Evolutionary conservation across 2,329 filamentous ascomycete species (phyloP), one percentile per base, ranked within the genome.

Genomic region (Botrytis porri): DNA sequence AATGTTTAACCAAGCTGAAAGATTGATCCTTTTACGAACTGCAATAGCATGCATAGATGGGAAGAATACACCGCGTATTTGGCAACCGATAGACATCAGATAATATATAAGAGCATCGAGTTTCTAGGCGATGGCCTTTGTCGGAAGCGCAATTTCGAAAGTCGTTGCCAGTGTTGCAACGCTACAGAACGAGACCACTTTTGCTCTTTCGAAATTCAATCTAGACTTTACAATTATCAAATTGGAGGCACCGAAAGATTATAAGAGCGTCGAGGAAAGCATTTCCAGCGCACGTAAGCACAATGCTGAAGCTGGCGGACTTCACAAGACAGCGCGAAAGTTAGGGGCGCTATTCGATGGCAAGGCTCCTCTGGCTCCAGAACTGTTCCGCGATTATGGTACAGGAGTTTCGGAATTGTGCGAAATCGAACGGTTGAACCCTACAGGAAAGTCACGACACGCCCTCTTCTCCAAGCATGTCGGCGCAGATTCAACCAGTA

Each of bases 151-250:
- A 0, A 48, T 57, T 32, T 57, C 54, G 0, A 57, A 8, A 9
- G 0, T 57, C 2, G 6, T 29, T 29, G 54, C 54, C 1, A 29
- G 45, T 14, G 10, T 74, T 45, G 57, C 74, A 20, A 39, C 29
- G 18, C 20, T 74, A 3, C 45, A 70, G 9, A 74, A 73, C 43
- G 73, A 75, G 25, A 73, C 71, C 39, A 45, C 69, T 29, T 45
- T 71, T 51, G 41, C 73, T 6, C 35, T 74, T 14, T 73, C 70
- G 35, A 75, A 71, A 37, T 60, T 77, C 2, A 84, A 85, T 71
- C 81, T 84, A 72, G 83, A 85, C 70, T 85, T 85, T 73, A 79
- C 82, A 0, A 73, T 85, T 0, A 71, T 83, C 57, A 84, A 84
- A 73, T 69, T 80, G 3, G 81, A 84, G 70, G 82, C 83, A 0